Conservation (phyloP, 2,329 filamentous ascomycete species). For the Cercospora brassicicola region DNA sequence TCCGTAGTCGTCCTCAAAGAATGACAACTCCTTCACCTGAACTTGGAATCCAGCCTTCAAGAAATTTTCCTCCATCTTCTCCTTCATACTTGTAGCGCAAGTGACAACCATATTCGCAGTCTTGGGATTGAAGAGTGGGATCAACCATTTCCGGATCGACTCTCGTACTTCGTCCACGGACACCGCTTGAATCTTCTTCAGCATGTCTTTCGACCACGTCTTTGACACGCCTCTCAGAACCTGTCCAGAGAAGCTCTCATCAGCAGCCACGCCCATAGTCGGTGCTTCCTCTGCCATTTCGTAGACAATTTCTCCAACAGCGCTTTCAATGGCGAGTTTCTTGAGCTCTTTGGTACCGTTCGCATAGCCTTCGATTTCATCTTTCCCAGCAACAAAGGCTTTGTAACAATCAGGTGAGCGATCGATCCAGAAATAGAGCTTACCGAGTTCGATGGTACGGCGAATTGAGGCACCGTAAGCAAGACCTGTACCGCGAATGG, state of each 20-base stretch:
- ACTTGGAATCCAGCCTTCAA: constrained; percentile 75
- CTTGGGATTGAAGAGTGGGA: constrained; percentile 76
- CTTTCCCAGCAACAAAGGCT: constrained; percentile 74
- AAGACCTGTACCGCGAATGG: constrained; percentile 86
- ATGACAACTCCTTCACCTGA: constrained; percentile 68
- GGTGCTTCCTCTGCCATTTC: constrained; percentile 83
- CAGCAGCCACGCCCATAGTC: constrained; percentile 78
- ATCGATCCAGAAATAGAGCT: constrained; percentile 82
- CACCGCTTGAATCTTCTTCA: constrained; percentile 75
- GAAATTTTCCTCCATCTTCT: constrained; percentile 76
- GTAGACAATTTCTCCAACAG: constrained; percentile 85
- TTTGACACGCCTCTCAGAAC: constrained; percentile 74
- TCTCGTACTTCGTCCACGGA: constrained; percentile 72
- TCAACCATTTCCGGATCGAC: constrained; percentile 70
- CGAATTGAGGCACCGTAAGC: constrained; percentile 85
- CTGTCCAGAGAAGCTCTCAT: constrained; percentile 77
- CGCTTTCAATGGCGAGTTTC: constrained; percentile 79
- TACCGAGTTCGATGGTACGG: constrained; percentile 74
- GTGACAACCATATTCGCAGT: constrained; percentile 85
- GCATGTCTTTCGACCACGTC: constrained; percentile 74
- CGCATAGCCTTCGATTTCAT: constrained; percentile 72
- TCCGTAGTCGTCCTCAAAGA: constrained; percentile 90
- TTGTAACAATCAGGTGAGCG: constrained; percentile 86
- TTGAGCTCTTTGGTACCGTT: constrained; percentile 72
- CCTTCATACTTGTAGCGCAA: constrained; percentile 79